Conservation (phyloP, 768 basidiomycete species). For the Pisolithus microcarpus region DNA sequence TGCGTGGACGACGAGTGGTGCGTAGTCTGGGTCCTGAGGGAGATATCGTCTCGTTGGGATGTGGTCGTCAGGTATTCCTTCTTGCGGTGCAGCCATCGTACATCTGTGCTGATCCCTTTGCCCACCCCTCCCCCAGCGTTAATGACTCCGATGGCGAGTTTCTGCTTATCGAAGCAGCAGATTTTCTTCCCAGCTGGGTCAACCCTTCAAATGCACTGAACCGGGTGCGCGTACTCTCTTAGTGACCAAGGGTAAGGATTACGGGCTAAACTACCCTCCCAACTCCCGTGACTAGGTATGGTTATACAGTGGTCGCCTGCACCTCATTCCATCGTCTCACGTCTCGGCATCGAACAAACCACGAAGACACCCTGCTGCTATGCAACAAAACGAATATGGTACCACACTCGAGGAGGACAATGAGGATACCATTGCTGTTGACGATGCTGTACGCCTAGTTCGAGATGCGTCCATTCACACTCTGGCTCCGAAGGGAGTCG, state of each 20-base stretch:
- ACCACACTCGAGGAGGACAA: constrained; percentile 34
- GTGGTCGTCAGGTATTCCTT: constrained; percentile 60
- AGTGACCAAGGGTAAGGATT: constrained; percentile 25
- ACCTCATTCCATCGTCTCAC: constrained; percentile 78
- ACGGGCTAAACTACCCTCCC: constrained; percentile 23
- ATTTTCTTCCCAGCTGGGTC: constrained; percentile 83
- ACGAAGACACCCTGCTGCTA: constrained; percentile 30
- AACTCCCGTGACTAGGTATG: constrained; percentile 63
- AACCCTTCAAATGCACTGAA: constrained; percentile 88
- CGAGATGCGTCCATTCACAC: constrained; percentile 50
- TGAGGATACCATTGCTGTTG: constrained; percentile 46
- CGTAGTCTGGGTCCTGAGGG: constrained; percentile 78
- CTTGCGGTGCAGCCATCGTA: not conserved
- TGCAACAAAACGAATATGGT: no score
- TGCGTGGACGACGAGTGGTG: constrained; percentile 99
- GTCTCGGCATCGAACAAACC: constrained; percentile 59
- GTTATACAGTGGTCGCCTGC: constrained; percentile 77
- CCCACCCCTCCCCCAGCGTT: constrained; percentile 23
- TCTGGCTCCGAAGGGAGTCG: constrained; percentile 50
- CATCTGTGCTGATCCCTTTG: constrained; percentile 1
- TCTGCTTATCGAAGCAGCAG: constrained; percentile 92
- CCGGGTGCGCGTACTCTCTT: constrained; percentile 58
- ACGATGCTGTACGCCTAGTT: constrained; percentile 60
- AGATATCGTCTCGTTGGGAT: constrained; percentile 75
- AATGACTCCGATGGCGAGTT: constrained; percentile 95